phyloP scores from a whole-genome alignment of 108 stramenopile genomes.

The Cylindrotheca fusiformis region DNA sequence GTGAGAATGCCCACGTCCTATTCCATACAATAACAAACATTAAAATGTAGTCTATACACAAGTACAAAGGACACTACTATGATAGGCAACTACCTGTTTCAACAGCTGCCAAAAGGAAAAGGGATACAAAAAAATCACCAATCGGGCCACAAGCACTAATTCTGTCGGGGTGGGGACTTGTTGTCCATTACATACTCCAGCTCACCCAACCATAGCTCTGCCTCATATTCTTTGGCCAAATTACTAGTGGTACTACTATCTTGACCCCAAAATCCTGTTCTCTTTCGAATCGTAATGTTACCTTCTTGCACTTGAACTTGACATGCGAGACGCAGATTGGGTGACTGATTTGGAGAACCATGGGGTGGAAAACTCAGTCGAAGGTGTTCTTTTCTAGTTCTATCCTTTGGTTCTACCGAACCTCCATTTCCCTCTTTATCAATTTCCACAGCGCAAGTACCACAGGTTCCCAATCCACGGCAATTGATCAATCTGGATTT shows the following conservation, averaged over 20 bases:
- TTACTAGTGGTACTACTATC: slow-evolving; percentile 16
- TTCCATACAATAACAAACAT: too few relatives aligned
- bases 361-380: slow-evolving; percentile 62
- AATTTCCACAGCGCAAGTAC: slow-evolving; percentile 70
- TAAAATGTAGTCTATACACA: too few relatives aligned
- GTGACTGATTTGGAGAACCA: slow-evolving; percentile 9
- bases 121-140: too few relatives aligned
- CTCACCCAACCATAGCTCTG: slow-evolving; percentile 50
- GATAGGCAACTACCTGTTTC: too few relatives aligned
- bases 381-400: slow-evolving; percentile 38
- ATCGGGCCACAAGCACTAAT: background rate
- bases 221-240: slow-evolving; percentile 5
- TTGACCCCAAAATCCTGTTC: slow-evolving; percentile 70
- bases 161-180: slow-evolving; percentile 34
- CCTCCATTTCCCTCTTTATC: slow-evolving; percentile 1
- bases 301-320: slow-evolving; percentile 45
- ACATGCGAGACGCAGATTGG: slow-evolving; percentile 53
- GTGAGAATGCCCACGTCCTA: too few relatives aligned
- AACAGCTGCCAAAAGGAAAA: too few relatives aligned
- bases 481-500: slow-evolving; percentile 59
- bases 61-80: too few relatives aligned
- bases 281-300: slow-evolving; percentile 46
- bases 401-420: slow-evolving; percentile 32
- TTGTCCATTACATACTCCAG: slow-evolving; percentile 56
- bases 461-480: slow-evolving; percentile 67